Percentiles rank a stretch among this genome's conserved stretches.
These are phyloP conservation scores for Mycena galopus DNA, from an alignment of 768 basidiomycete species.

Conservation along the genomic window DNA sequence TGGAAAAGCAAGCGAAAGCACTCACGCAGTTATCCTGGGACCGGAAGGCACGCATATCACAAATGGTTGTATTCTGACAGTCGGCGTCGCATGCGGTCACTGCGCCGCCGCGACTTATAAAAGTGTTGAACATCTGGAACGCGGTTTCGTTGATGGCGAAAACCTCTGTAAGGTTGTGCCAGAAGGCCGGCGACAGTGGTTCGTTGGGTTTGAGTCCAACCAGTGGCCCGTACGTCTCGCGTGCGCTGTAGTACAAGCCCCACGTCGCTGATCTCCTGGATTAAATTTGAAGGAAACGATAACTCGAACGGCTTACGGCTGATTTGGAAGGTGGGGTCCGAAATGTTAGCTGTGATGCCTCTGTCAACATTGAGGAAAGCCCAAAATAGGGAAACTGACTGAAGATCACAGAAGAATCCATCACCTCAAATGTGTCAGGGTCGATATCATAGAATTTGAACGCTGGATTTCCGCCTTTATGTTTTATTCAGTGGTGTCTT, in stretches of 20 bases:
- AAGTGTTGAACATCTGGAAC: conserved; percentile 47
- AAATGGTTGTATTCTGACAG: conserved; percentile 49
- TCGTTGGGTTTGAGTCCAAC: conserved; percentile 37
- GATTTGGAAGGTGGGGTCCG: conserved; percentile 44
- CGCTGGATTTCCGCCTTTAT: conserved; percentile 51
- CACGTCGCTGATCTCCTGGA: conserved; percentile 7
- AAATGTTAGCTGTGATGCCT: conserved; percentile 40
- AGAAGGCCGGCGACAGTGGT: conserved; percentile 53
- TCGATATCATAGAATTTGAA: conserved; percentile 59
- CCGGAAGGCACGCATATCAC: conserved; percentile 48
- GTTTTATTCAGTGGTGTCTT: neutral
- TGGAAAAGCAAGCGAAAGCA: neutral
- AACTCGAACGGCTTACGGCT: conserved; percentile 8
- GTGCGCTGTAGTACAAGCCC: conserved; percentile 43
- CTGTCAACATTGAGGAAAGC: neutral
- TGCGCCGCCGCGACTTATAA: conserved; percentile 43
- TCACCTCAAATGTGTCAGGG: conserved; percentile 56
- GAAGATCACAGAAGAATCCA: conserved; percentile 50
- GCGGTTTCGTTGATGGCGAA: conserved; percentile 47
- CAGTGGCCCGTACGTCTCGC: conserved; percentile 49
- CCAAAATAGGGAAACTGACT: conserved; percentile 38
- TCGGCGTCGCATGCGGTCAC: conserved; percentile 40
- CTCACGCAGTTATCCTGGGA: conserved; percentile 45
- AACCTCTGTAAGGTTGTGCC: conserved; percentile 54
- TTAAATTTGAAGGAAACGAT: neutral